These are phyloP conservation scores for Aspergillus fijiensis DNA, from an alignment of 2,329 filamentous ascomycete genomes.

Conservation along the genomic window DNA sequence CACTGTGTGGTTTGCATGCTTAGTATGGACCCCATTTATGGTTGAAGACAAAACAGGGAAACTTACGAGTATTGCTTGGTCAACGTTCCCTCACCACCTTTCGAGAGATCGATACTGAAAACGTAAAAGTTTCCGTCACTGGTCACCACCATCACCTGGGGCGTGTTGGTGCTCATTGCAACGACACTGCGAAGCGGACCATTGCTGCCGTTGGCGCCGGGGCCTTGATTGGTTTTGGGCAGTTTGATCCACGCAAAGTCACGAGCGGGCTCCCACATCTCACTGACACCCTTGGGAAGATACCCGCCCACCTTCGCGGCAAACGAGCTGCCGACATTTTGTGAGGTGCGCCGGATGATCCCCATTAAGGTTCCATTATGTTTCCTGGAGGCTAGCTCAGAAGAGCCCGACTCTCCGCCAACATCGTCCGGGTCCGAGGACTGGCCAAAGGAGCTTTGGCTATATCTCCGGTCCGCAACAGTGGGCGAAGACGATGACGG, in stretches of 20 bases:
- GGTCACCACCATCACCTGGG: slow-evolving; percentile 97
- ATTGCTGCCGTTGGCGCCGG: slow-evolving; percentile 37
- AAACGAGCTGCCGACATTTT: slow-evolving; percentile 85
- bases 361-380: slow-evolving; percentile 78
- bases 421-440: slow-evolving; percentile 34
- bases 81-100: slow-evolving; percentile 86
- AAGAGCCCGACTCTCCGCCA: slow-evolving; percentile 28
- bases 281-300: slow-evolving; percentile 86
- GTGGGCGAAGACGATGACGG: slow-evolving; percentile 26
- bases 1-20: slow-evolving; percentile 26
- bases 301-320: slow-evolving; percentile 89
- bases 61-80: slow-evolving; percentile 91
- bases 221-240: slow-evolving; percentile 58
- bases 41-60: neutral
- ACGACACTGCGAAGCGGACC: slow-evolving; percentile 83
- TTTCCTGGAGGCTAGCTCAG: slow-evolving; percentile 44
- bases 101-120: slow-evolving; percentile 92
- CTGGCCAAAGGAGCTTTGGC: slow-evolving; percentile 29
- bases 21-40: slow-evolving; percentile 14
- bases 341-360: slow-evolving; percentile 89
- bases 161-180: slow-evolving; percentile 90
- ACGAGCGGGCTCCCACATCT: slow-evolving; percentile 94
- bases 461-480: slow-evolving; percentile 26
- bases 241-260: slow-evolving; percentile 98
- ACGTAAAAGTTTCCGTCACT: slow-evolving; percentile 94